These are phyloP conservation scores for Magnaporthales sp. DNA, from an alignment of 2,329 filamentous ascomycete genomes.

Conservation along the genomic window DNA sequence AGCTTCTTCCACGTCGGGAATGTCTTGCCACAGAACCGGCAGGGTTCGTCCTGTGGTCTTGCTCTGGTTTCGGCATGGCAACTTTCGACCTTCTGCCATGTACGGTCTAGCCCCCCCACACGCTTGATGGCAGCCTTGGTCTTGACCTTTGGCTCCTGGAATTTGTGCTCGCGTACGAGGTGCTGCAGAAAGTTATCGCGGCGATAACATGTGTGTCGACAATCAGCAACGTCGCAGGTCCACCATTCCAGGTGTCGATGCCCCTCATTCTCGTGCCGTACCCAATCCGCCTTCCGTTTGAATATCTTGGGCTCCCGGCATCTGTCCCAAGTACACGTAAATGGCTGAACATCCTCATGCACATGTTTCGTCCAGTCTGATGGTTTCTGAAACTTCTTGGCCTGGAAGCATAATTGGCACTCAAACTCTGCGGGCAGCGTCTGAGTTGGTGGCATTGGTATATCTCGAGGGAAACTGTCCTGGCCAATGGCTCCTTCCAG, in stretches of 20 bases:
- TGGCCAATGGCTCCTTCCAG: constrained; percentile 60
- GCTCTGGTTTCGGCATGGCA: constrained; percentile 64
- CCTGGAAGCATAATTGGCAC: constrained; percentile 77
- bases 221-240: constrained; percentile 75
- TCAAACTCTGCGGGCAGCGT: constrained; percentile 81
- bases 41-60: constrained; percentile 66
- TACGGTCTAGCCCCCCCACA: constrained; percentile 47
- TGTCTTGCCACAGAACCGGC: constrained; percentile 75
- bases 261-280: constrained; percentile 85
- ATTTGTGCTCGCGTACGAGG: constrained; percentile 84
- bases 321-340: constrained; percentile 80
- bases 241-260: constrained; percentile 89
- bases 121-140: constrained; percentile 63
- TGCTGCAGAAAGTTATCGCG: constrained; percentile 93
- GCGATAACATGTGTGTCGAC: constrained; percentile 72
- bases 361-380: constrained; percentile 98
- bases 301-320: constrained; percentile 85
- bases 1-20: constrained; percentile 88
- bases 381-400: constrained; percentile 80
- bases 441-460: constrained; percentile 71
- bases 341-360: constrained; percentile 86
- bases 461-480: constrained; percentile 71
- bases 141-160: constrained; percentile 72
- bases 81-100: constrained; percentile 69
- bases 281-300: constrained; percentile 94